Evolutionary conservation across 768 basidiomycete species (phyloP), one percentile per base, ranked within the genome.

Genomic region (Xerocomellus intermedius): DNA sequence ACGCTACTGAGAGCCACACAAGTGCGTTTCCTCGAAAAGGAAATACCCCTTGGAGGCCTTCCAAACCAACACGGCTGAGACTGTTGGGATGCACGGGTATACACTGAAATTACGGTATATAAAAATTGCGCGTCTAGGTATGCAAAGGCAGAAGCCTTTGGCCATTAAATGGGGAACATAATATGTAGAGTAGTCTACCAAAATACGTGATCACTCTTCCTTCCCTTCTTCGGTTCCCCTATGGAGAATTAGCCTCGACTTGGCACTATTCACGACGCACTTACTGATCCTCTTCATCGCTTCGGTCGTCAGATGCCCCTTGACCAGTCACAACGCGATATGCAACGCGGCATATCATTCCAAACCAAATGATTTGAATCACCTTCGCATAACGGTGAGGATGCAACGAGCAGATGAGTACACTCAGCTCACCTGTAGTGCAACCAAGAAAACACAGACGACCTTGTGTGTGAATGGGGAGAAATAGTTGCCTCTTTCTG

Each of bases 301-400:
- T 94, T 57, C 95, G 81, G 21, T 77, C 79, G 60, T 98, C 96
- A 30, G 91, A 84, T 2, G 93, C 94, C 9, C 85, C 87, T 38
- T 79, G 74, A 0, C 89, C 91, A 10, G 74, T 77, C 33, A 95
- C 63, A 4, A 95, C 94, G 26, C 85, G 78, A 72, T 82, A 91
- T n/a, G 91, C 91, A 22, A 97, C 80, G 28, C 84, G 81, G 59
- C 84, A 83, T 58, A 96, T 94, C 85, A 90, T 86, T 62, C 77
- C 76, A 70, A 93, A 92, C 96, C 96, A 98, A 28, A 91, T 69
- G 14, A 83, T 70, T 69, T 93, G 90, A 17, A 93, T 61, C n/a
- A 83, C 64, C 89, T 91, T 58, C 10, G 38, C 39, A 22, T 16
- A 26, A n/a, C 13, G 30, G 26, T 67, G 45, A 59, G 58, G 33